These are phyloP conservation scores for Thermothelomyces thermophilus DNA, from an alignment of 2,329 filamentous ascomycete species.

Conservation along the genomic window DNA sequence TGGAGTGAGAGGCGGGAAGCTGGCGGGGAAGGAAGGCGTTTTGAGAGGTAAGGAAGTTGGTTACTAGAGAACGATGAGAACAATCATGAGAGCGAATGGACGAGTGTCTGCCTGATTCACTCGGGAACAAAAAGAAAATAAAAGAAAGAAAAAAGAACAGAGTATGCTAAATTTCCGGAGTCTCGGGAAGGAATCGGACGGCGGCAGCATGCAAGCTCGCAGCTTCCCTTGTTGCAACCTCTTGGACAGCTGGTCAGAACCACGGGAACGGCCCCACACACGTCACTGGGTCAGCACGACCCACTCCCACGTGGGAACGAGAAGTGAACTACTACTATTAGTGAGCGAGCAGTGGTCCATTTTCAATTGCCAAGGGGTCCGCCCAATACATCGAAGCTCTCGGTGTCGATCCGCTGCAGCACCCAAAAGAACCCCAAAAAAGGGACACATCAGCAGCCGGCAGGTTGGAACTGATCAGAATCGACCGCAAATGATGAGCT, in stretches of 20 bases:
- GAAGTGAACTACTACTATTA: too few species aligned
- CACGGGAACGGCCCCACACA: not conserved
- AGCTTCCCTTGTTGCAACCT: not conserved
- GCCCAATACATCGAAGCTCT: not conserved
- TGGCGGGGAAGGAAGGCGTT: not conserved
- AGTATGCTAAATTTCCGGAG: too few species aligned
- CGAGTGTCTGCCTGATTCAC: not conserved
- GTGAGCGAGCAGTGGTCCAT: too few species aligned
- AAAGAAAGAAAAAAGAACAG: not conserved
- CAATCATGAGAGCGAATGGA: not conserved
- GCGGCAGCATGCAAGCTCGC: not conserved
- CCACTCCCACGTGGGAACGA: slow-evolving; percentile 1
- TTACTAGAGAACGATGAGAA: not conserved
- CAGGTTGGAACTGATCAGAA: too few species aligned
- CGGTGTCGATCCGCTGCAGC: not conserved
- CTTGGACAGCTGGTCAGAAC: slow-evolving; percentile 7
- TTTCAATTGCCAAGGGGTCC: too few species aligned
- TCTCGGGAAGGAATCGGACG: not conserved
- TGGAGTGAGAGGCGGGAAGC: not conserved
- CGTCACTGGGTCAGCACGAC: not conserved
- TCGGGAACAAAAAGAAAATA: not conserved
- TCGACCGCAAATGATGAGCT: not conserved
- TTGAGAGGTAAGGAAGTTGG: not conserved
- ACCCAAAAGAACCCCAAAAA: too few species aligned
- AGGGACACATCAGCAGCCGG: too few species aligned